These are phyloP conservation scores for Gardenia jasminoides DNA, from an alignment of 257 asterid species.

Conservation along the genomic window DNA sequence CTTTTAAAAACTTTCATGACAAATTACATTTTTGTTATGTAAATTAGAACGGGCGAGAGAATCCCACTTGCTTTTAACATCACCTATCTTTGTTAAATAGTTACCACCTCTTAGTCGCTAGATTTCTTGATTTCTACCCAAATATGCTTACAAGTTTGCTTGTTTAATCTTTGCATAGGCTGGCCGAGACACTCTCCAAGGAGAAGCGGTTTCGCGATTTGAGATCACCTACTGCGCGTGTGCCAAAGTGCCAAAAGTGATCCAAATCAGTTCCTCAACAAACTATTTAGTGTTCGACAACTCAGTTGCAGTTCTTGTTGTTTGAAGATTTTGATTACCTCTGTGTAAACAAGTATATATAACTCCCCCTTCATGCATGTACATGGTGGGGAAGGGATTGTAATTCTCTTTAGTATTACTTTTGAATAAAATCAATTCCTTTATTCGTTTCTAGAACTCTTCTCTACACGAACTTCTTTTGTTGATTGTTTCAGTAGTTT, in stretches of 20 bases:
- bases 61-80: too few species aligned
- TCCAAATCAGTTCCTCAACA: background rate
- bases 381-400: background rate
- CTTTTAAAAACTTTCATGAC: too few species aligned
- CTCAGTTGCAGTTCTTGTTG: background rate
- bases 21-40: too few species aligned
- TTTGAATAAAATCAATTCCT: background rate
- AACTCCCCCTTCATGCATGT: background rate
- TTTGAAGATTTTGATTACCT: background rate
- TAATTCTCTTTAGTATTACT: background rate
- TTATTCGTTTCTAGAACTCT: background rate
- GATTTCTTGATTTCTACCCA: background rate
- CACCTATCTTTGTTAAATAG: too few species aligned
- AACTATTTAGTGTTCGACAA: background rate
- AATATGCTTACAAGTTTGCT: background rate
- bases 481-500: background rate
- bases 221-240: constrained; percentile 5
- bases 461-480: background rate
- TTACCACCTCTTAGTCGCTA: background rate
- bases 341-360: background rate
- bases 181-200: constrained; percentile 13
- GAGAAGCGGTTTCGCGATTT: constrained; percentile 18
- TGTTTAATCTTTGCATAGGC: constrained; percentile 1
- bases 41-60: too few species aligned
- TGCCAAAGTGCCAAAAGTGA: background rate